Conservation (phyloP, 352 stramenopile genomes). For the Pythium vanterpoolii region DNA sequence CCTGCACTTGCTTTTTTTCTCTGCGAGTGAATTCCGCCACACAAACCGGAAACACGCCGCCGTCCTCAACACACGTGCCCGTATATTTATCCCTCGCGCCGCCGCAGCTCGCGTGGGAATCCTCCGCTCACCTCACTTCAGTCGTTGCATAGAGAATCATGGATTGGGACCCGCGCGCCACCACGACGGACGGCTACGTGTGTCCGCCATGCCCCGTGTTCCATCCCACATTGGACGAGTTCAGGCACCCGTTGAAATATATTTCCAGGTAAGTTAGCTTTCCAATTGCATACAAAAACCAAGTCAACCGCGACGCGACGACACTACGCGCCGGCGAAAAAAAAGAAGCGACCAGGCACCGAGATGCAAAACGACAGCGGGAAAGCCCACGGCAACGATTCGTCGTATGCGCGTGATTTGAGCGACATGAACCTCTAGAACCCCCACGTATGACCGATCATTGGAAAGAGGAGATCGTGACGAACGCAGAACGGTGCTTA, state of each 20-base stretch:
- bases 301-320: conserved; percentile 16
- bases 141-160: conserved; percentile 24
- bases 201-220: conserved; percentile 85
- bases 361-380: neutral
- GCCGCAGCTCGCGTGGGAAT: neutral
- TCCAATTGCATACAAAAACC: conserved; percentile 28
- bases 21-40: conserved; percentile 12
- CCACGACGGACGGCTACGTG: conserved; percentile 67
- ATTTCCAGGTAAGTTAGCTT: conserved; percentile 85
- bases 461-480: conserved; percentile 18
- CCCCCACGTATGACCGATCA: conserved; percentile 13
- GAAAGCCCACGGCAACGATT: neutral
- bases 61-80: neutral
- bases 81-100: conserved; percentile 13
- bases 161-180: conserved; percentile 65
- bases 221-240: conserved; percentile 84
- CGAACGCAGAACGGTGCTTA: conserved; percentile 9
- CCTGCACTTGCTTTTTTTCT: conserved; percentile 21
- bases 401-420: neutral
- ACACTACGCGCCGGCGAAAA: conserved; percentile 8
- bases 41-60: conserved; percentile 10
- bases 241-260: conserved; percentile 90
- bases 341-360: conserved; percentile 14
- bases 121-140: neutral
- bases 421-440: neutral